Base-by-base conservation (phyloP, 176 grass and related monocot genomes). In the Tuctoria greenei region DNA sequence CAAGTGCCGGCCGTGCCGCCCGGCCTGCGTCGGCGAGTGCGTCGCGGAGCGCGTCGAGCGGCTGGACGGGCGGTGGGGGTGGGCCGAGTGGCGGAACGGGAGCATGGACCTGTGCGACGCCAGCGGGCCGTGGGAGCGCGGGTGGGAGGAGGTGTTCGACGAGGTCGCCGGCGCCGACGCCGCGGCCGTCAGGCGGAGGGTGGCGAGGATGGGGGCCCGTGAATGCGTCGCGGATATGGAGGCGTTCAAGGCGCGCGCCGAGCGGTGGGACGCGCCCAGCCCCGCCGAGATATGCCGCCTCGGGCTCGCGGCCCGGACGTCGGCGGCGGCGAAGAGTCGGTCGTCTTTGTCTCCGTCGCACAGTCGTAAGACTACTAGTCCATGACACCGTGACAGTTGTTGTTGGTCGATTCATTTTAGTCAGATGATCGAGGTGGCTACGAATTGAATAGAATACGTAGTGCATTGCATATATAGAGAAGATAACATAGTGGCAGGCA, bases 1-100 rank as follows among this genome's bases (percentile, higher is more conserved):
- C 73, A 97, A 97, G 84, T 97, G 94, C 67, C 73, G 94, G 0
- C 94, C 91, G 0, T 93, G 94, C 57, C 64, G 43, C 17, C 44
- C 84, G 6, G 69, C 78, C 1, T 97, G 93, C 78, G 94, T 78
- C 0, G 67, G 51, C 20, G 20, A 0, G 7, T 90, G 93, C 54
- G 72, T 46, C 11, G 79, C 10, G 8, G 0, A 7, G 18, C 25
- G 37, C 23, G 69, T 35, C 1, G 28, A 11, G 15, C 14, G 4
- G 50, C 21, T 97, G 16, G 56, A 83, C 12, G 0, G 0, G 0
- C 42, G 7, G 9, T 97, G 91, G 91, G 79, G 91, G 35, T 97
- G 94, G 95, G 83, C 81, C 0, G 84, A 88, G 67, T 87, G 84
- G 86, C 59, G 84, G 63, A 82, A 92, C 17, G 82, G 76, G 18